Percentiles rank a stretch among this genome's conserved stretches.
These are phyloP conservation scores for Sporothrix luriei DNA, from an alignment of 2,329 filamentous ascomycete genomes.

Conservation along the genomic window DNA sequence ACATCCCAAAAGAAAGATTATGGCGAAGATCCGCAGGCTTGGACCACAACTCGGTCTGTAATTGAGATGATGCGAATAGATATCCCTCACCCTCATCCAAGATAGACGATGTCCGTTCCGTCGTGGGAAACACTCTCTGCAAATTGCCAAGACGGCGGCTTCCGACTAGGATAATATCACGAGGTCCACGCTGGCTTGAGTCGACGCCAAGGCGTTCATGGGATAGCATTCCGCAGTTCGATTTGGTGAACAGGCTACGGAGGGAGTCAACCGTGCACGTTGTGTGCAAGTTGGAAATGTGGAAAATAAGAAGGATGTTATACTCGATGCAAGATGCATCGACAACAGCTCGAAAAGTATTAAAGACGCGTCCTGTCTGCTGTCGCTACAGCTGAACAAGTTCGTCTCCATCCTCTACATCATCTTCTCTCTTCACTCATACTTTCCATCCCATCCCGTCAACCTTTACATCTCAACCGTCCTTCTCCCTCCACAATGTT, in stretches of 20 bases:
- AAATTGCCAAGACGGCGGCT: neutral
- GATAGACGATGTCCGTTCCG: neutral
- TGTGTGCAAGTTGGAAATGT: neutral
- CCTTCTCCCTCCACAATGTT: neutral
- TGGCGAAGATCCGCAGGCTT: neutral
- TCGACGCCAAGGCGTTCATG: neutral
- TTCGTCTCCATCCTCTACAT: neutral
- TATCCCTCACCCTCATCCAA: neutral
- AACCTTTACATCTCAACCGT: neutral
- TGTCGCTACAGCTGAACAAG: neutral
- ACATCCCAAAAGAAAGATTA: neutral
- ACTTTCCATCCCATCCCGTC: neutral
- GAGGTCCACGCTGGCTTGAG: neutral
- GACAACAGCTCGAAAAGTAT: neutral
- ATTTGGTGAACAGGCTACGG: neutral
- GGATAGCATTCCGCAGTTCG: neutral
- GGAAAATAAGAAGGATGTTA: neutral
- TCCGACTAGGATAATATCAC: neutral
- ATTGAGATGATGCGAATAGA: neutral
- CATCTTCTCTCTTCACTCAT: neutral
- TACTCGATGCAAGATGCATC: neutral
- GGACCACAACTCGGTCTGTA: neutral
- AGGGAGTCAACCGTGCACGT: neutral
- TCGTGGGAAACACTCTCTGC: too few relatives aligned
- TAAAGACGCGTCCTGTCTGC: constrained; percentile 1